Percentiles rank a stretch among this genome's conserved stretches.
phyloP scores from a whole-genome alignment of 352 stramenopile species.

The Aphanomyces astaci region DNA sequence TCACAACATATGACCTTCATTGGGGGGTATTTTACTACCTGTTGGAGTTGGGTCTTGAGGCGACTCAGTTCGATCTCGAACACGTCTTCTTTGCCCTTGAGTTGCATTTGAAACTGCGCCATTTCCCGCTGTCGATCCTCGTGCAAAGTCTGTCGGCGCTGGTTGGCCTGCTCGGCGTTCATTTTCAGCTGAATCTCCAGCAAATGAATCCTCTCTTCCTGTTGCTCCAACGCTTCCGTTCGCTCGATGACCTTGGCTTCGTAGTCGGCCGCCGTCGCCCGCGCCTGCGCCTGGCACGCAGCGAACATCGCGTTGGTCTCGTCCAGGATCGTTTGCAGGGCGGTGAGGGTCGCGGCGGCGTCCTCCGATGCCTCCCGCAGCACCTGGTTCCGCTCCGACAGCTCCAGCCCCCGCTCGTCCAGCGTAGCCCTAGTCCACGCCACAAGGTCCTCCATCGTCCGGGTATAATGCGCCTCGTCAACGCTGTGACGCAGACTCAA shows the following conservation, averaged over 20 bases:
- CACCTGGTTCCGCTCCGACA: not conserved
- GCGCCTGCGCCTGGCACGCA: not conserved
- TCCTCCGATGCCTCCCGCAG: not conserved
- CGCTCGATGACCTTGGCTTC: conserved; percentile 7
- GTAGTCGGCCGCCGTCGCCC: conserved; percentile 3
- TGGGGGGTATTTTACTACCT: too few relatives aligned
- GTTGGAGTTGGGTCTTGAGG: not conserved
- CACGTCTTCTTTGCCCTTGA: conserved; percentile 14
- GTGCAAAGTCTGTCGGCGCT: conserved; percentile 1
- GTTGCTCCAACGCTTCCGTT: not conserved
- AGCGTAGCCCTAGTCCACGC: not conserved
- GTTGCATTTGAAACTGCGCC: conserved; percentile 10
- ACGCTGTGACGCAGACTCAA: not conserved
- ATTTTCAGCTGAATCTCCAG: conserved; percentile 23
- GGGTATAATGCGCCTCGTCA: not conserved
- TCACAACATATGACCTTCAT: too few relatives aligned
- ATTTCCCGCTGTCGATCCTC: conserved; percentile 20
- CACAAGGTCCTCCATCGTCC: not conserved
- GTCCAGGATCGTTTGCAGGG: not conserved
- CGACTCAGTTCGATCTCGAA: not conserved
- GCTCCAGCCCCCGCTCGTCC: not conserved
- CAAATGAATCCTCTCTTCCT: conserved; percentile 22
- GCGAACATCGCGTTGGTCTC: not conserved
- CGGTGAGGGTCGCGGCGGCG: not conserved
- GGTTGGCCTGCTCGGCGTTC: conserved; percentile 20